Conservation (phyloP, 2,329 filamentous ascomycete genomes). For the Colletotrichum spaethianum region DNA sequence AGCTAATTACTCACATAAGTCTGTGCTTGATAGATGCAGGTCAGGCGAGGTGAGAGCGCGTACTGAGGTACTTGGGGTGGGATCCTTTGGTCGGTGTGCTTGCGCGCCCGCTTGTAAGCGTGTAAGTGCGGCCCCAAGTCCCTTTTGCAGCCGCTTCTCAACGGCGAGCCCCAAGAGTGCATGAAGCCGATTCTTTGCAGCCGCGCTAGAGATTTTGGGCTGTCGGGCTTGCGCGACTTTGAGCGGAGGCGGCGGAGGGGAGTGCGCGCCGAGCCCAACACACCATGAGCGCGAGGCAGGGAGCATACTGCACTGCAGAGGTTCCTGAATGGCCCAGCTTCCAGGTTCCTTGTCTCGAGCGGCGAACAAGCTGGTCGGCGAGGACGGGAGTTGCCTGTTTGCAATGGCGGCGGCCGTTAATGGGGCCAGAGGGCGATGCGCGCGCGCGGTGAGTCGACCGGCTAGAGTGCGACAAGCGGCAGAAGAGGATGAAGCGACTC, state of each 20-base stretch:
- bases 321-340: neutral
- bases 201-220: neutral
- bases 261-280: conserved; percentile 11
- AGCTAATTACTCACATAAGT: conserved; percentile 34
- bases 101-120: neutral
- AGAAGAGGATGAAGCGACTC: neutral
- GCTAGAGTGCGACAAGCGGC: neutral
- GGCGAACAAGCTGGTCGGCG: neutral
- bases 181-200: conserved; percentile 21
- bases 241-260: conserved; percentile 17
- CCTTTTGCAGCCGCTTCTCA: neutral
- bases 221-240: conserved; percentile 12
- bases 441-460: neutral
- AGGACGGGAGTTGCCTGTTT: conserved; percentile 8
- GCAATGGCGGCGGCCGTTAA: conserved; percentile 1
- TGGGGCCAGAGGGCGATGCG: conserved; percentile 1
- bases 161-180: conserved; percentile 6
- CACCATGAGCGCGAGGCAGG: conserved; percentile 2
- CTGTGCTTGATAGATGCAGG: conserved; percentile 38
- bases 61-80: neutral
- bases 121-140: neutral
- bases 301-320: conserved; percentile 2
- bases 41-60: conserved; percentile 19
- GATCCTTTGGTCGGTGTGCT: conserved; percentile 9
- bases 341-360: conserved; percentile 14